Percentiles rank a stretch among this genome's conserved stretches.
Conservation (phyloP, 164 flowering plant species). For the Cinnamomum micranthum region DNA sequence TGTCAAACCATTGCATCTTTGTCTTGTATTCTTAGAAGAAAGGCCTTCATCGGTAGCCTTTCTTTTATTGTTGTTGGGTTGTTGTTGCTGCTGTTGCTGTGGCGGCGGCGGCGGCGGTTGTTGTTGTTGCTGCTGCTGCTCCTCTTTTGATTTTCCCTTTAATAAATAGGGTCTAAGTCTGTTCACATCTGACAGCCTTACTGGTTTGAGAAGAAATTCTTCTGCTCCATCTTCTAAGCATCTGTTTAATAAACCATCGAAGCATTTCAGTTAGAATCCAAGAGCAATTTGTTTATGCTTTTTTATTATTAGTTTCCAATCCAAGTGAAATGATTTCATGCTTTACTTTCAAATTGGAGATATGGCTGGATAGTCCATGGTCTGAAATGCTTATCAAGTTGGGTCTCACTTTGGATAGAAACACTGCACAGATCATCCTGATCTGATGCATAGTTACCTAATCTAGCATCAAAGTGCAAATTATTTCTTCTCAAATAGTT, state of each 20-base stretch:
- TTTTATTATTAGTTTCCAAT: neutral
- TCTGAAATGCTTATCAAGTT: neutral
- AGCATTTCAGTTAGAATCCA: neutral
- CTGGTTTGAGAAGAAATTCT: conserved; percentile 81
- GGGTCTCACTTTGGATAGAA: too few relatives aligned
- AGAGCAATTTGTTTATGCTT: neutral
- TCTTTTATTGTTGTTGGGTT: conserved; percentile 35
- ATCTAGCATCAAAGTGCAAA: too few relatives aligned
- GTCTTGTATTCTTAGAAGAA: conserved; percentile 52
- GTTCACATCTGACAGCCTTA: conserved; percentile 54
- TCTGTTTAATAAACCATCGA: conserved; percentile 33
- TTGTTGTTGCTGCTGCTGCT: conserved; percentile 13
- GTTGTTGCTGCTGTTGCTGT: conserved; percentile 30
- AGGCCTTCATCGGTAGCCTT: conserved; percentile 49
- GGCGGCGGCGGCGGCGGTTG: neutral
- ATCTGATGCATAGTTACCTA: too few relatives aligned
- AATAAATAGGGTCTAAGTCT: conserved; percentile 63
- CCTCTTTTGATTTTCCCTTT: conserved; percentile 39
- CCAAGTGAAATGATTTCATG: neutral
- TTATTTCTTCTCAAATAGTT: too few relatives aligned
- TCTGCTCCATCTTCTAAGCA: conserved; percentile 94
- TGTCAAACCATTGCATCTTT: conserved; percentile 37
- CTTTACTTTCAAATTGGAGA: neutral
- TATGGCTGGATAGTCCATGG: neutral
- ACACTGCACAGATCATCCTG: too few relatives aligned